Percentiles rank a stretch among this genome's conserved stretches.
Conservation (phyloP, 2,329 filamentous ascomycete genomes). For the Xylaria digitata region DNA sequence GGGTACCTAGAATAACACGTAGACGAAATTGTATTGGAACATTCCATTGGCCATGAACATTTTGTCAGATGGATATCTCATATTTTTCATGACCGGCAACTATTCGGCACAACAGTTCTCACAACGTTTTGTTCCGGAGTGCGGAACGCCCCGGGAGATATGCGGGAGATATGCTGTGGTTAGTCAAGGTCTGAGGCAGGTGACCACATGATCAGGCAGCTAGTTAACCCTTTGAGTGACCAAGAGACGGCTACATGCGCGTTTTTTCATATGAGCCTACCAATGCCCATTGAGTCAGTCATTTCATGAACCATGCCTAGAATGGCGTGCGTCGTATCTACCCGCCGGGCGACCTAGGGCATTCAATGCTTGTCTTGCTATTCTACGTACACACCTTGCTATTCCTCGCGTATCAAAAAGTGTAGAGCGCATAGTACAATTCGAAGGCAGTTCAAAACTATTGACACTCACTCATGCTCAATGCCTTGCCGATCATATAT, state of each 20-base stretch:
- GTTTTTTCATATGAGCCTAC: conserved; percentile 2
- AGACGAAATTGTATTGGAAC: neutral
- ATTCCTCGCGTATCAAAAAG: neutral
- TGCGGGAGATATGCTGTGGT: too few relatives aligned
- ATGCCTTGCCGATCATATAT: neutral
- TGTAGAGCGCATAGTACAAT: neutral
- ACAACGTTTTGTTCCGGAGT: neutral
- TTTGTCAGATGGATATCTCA: neutral
- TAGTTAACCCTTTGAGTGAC: neutral
- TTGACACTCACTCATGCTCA: too few relatives aligned
- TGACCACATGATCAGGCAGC: conserved; percentile 3
- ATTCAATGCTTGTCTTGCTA: conserved; percentile 5
- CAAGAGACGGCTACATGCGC: neutral
- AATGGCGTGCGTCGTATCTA: neutral
- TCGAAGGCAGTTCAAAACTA: neutral
- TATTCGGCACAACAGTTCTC: neutral
- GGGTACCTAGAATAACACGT: neutral
- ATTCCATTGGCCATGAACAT: neutral
- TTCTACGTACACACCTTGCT: neutral
- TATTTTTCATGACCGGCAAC: neutral
- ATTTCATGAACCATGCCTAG: neutral
- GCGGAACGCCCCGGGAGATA: neutral
- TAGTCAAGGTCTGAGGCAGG: neutral
- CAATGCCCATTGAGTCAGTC: neutral
- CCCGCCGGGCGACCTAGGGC: neutral